phyloP scores from a whole-genome alignment of 257 asterid species.

The Knoxia roxburghii region DNA sequence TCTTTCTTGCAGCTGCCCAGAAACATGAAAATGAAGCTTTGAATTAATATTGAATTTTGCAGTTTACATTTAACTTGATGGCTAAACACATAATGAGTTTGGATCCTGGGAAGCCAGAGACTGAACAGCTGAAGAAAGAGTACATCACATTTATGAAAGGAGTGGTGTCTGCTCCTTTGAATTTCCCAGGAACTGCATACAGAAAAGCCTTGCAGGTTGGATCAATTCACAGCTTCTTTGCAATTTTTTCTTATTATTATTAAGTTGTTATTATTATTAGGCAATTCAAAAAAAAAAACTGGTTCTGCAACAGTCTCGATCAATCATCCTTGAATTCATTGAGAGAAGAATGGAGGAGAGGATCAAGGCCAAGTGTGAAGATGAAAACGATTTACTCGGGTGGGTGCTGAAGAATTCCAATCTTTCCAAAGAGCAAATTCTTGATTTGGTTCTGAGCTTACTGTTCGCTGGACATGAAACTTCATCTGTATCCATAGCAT shows the following conservation, averaged over 20 bases:
- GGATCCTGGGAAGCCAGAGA: slow-evolving; percentile 69
- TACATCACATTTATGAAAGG: slow-evolving; percentile 95
- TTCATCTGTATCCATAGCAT: slow-evolving; percentile 71
- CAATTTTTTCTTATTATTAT: too few relatives aligned
- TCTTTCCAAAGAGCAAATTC: slow-evolving; percentile 79
- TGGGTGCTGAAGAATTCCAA: slow-evolving; percentile 75
- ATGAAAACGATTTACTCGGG: slow-evolving; percentile 68
- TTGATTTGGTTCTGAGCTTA: slow-evolving; percentile 73
- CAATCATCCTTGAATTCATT: slow-evolving; percentile 65
- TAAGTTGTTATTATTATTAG: too few relatives aligned
- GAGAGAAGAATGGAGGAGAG: slow-evolving; percentile 77
- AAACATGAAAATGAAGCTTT: background rate
- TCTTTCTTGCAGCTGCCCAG: background rate
- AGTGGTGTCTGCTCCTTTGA: slow-evolving; percentile 84
- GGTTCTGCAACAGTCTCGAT: slow-evolving; percentile 51
- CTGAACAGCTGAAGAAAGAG: slow-evolving; percentile 68
- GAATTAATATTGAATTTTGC: slow-evolving; percentile 12
- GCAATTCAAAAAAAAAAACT: too few relatives aligned
- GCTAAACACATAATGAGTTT: slow-evolving; percentile 92
- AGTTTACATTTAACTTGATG: slow-evolving; percentile 91
- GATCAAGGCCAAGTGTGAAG: slow-evolving; percentile 24
- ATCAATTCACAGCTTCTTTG: too few relatives aligned
- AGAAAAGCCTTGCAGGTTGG: slow-evolving; percentile 73
- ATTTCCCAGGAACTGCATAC: slow-evolving; percentile 94
- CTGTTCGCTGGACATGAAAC: slow-evolving; percentile 94